A percentile compares a stretch with the other conserved stretches of the same genome.
These are phyloP conservation scores for Coleophoma cylindrospora DNA, from an alignment of 2,329 filamentous ascomycete genomes.

Conservation along the genomic window DNA sequence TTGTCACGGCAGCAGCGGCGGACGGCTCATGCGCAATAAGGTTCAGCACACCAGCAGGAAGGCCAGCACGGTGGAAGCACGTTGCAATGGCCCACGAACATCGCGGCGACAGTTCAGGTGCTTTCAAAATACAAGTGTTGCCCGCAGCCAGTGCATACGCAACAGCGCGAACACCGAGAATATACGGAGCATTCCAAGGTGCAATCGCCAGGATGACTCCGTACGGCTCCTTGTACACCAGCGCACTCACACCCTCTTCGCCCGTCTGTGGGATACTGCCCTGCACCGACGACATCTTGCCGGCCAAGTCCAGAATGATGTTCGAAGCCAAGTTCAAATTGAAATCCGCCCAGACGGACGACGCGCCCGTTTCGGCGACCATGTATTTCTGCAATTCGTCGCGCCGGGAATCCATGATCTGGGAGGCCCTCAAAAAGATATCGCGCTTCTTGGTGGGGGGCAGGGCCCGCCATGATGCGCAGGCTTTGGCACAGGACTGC, in stretches of 20 bases:
- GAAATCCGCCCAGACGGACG: conserved; percentile 29
- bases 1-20: conserved; percentile 63
- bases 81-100: conserved; percentile 57
- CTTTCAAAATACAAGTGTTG: conserved; percentile 74
- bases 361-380: conserved; percentile 43
- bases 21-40: conserved; percentile 61
- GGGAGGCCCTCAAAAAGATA: conserved; percentile 65
- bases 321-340: conserved; percentile 32
- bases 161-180: conserved; percentile 49
- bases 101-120: conserved; percentile 61
- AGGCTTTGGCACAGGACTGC: conserved; percentile 56
- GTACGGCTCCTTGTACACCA: conserved; percentile 71
- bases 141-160: conserved; percentile 66
- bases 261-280: conserved; percentile 29
- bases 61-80: conserved; percentile 66
- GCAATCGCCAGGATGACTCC: conserved; percentile 77
- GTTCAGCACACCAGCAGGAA: conserved; percentile 72
- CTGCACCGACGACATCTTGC: conserved; percentile 29
- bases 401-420: conserved; percentile 48
- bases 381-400: conserved; percentile 56
- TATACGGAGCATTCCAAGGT: conserved; percentile 65
- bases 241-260: conserved; percentile 47
- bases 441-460: conserved; percentile 58
- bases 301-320: conserved; percentile 37
- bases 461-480: conserved; percentile 62